Conservation (phyloP, 2,329 filamentous ascomycete genomes). For the Taxawa tesnikishii region DNA sequence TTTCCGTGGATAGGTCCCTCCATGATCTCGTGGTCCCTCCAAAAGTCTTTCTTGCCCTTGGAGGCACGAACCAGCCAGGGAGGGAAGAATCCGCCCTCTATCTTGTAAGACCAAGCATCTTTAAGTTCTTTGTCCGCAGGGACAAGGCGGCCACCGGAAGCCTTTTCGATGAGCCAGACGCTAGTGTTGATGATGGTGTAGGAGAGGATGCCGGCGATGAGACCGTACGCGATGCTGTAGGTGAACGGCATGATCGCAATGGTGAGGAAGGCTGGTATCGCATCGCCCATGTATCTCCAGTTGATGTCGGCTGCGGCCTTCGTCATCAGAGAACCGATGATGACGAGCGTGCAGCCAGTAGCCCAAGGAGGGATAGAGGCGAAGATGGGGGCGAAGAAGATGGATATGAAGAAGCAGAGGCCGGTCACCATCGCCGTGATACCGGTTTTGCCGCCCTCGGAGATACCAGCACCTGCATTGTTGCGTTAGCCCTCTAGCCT, state of each 20-base stretch:
- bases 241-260: slow-evolving; percentile 82
- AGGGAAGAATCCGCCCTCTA: slow-evolving; percentile 63
- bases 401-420: slow-evolving; percentile 71
- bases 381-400: slow-evolving; percentile 86
- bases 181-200: slow-evolving; percentile 65
- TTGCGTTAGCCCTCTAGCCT: too few relatives aligned
- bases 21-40: slow-evolving; percentile 34
- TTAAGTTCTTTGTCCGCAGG: slow-evolving; percentile 65
- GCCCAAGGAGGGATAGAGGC: slow-evolving; percentile 84
- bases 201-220: slow-evolving; percentile 67
- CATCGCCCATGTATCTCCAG: slow-evolving; percentile 76
- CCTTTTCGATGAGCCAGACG: slow-evolving; percentile 56
- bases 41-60: slow-evolving; percentile 62
- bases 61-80: slow-evolving; percentile 56
- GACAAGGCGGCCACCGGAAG: slow-evolving; percentile 55
- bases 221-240: slow-evolving; percentile 75
- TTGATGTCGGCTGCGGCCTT: slow-evolving; percentile 71
- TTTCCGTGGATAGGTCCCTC: not conserved
- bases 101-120: slow-evolving; percentile 68
- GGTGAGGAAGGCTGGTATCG: slow-evolving; percentile 72
- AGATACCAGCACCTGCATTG: slow-evolving; percentile 54
- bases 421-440: slow-evolving; percentile 71
- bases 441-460: slow-evolving; percentile 74
- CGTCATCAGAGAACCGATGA: slow-evolving; percentile 83
- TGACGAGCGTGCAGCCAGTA: slow-evolving; percentile 74